Evolutionary conservation across 331 rosid species (phyloP).

Genomic region (Telfairia occidentalis): DNA sequence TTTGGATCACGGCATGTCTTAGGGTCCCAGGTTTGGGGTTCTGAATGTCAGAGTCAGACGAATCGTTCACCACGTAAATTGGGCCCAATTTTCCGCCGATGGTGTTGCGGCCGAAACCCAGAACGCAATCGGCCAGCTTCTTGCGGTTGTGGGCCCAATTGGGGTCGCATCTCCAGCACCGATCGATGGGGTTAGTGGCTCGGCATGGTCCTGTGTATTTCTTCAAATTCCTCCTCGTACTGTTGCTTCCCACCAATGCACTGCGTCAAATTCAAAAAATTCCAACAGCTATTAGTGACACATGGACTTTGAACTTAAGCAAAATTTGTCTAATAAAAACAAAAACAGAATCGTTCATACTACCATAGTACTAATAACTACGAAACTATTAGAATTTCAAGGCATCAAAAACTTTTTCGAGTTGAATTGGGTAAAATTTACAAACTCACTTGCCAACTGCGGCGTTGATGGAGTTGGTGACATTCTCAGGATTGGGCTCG

Average conservation of each 20-base stretch:
- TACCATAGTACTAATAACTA: no score
- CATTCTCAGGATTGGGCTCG: constrained; percentile 25
- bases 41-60: constrained; percentile 37
- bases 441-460: background rate
- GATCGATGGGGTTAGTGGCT: constrained; percentile 67
- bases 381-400: no score
- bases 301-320: no score
- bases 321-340: no score
- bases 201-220: constrained; percentile 20
- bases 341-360: no score
- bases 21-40: constrained; percentile 55
- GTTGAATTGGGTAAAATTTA: constrained; percentile 29
- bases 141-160: constrained; percentile 57
- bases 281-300: no score
- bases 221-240: constrained; percentile 25
- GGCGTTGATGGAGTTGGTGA: constrained; percentile 26
- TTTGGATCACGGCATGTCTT: constrained; percentile 49
- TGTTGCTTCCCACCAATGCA: background rate
- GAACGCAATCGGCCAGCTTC: constrained; percentile 39
- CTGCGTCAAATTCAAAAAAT: constrained; percentile 26
- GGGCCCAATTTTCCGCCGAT: constrained; percentile 50
- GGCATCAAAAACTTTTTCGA: no score
- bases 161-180: constrained; percentile 78
- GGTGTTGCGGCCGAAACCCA: constrained; percentile 57
- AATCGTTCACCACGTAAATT: constrained; percentile 38